Evolutionary conservation across 371 early-diverging fungal species (phyloP).

Genomic region (Haplosporangium sp.): DNA sequence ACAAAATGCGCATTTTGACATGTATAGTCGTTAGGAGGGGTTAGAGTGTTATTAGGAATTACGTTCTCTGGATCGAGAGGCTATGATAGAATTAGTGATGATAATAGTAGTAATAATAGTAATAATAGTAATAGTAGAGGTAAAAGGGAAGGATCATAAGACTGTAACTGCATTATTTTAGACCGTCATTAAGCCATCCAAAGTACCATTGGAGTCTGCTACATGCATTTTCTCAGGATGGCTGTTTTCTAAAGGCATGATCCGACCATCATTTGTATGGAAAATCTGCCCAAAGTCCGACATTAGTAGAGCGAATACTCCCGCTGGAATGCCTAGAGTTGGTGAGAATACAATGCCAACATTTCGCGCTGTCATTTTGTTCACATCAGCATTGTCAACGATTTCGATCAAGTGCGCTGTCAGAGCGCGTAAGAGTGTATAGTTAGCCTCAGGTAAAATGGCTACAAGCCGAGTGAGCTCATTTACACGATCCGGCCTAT

Average conservation of each 20-base stretch:
- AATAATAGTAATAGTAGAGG: too few relatives aligned
- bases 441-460: slow-evolving; percentile 86
- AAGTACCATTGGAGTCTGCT: not conserved
- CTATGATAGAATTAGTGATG: too few relatives aligned
- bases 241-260: slow-evolving; percentile 53
- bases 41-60: too few relatives aligned
- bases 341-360: slow-evolving; percentile 96
- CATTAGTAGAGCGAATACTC: slow-evolving; percentile 88
- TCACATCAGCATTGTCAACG: slow-evolving; percentile 82
- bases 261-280: slow-evolving; percentile 67
- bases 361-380: slow-evolving; percentile 95
- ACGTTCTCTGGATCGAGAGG: too few relatives aligned
- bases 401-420: slow-evolving; percentile 91
- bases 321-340: slow-evolving; percentile 91
- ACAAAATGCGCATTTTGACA: too few relatives aligned
- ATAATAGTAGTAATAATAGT: too few relatives aligned
- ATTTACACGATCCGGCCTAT: slow-evolving; percentile 76
- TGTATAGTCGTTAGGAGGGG: too few relatives aligned
- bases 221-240: not conserved
- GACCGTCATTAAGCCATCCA: not conserved
- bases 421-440: slow-evolving; percentile 87
- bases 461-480: slow-evolving; percentile 86
- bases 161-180: not conserved
- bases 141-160: too few relatives aligned
- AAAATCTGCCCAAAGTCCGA: slow-evolving; percentile 92